Conservation (phyloP, 2,329 filamentous ascomycete genomes). For the Monosporascus sp. region DNA sequence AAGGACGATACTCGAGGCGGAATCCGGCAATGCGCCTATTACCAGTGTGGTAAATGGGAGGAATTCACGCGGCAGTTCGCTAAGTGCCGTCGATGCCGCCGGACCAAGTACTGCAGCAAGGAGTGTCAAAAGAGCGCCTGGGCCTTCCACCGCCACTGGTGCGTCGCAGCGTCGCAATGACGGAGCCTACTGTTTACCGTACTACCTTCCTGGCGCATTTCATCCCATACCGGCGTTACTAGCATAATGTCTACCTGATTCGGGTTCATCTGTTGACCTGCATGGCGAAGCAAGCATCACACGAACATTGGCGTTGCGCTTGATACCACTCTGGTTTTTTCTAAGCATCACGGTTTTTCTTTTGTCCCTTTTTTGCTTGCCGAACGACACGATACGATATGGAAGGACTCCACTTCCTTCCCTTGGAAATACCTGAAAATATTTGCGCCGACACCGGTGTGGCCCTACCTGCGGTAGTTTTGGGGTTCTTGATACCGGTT, state of each 20-base stretch:
- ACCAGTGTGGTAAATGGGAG: constrained; percentile 98
- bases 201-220: constrained; percentile 14
- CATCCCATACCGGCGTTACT: constrained; percentile 24
- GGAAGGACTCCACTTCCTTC: neutral
- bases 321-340: constrained; percentile 31
- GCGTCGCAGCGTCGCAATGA: constrained; percentile 65
- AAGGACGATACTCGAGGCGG: constrained; percentile 94
- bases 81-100: constrained; percentile 90
- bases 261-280: constrained; percentile 27
- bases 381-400: neutral
- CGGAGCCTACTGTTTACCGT: constrained; percentile 5
- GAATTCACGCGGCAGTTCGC: constrained; percentile 95
- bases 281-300: constrained; percentile 34
- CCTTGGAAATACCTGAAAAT: neutral
- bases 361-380: constrained; percentile 15
- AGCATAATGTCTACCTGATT: constrained; percentile 31
- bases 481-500: neutral
- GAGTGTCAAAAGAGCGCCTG: constrained; percentile 99
- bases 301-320: constrained; percentile 31
- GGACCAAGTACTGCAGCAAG: constrained; percentile 99
- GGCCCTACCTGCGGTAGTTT: neutral
- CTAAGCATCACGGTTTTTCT: constrained; percentile 28
- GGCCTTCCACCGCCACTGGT: constrained; percentile 98
- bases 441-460: neutral
- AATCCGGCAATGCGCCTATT: constrained; percentile 95